phyloP scores from a whole-genome alignment of 106 monocot genomes.

The Apostasia ramifera region DNA sequence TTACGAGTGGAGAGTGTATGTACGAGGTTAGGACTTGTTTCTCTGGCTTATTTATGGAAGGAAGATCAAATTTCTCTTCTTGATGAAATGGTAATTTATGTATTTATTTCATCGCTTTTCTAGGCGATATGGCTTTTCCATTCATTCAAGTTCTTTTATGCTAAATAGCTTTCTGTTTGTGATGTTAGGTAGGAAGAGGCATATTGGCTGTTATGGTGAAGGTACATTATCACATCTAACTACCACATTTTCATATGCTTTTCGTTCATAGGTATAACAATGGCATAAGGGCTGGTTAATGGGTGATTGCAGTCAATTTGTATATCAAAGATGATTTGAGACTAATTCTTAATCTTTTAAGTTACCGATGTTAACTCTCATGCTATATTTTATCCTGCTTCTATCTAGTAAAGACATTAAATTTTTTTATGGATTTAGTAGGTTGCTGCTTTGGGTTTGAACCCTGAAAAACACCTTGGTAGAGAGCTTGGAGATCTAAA shows the following conservation, averaged over 20 bases:
- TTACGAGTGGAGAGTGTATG: conserved; percentile 96
- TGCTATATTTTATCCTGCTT: too few species aligned
- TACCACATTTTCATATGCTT: neutral
- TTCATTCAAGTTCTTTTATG: neutral
- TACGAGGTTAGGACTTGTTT: conserved; percentile 90
- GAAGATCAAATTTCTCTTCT: conserved; percentile 83
- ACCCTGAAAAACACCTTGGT: conserved; percentile 79
- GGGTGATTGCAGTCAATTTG: too few species aligned
- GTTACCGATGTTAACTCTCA: too few species aligned
- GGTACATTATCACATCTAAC: conserved; percentile 34
- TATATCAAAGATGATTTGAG: too few species aligned
- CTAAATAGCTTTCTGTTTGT: conserved; percentile 16
- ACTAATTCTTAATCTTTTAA: too few species aligned
- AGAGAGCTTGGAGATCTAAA: conserved; percentile 57
- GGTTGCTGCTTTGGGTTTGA: conserved; percentile 92
- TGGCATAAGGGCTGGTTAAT: too few species aligned
- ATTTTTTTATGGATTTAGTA: conserved; percentile 16
- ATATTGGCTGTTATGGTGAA: conserved; percentile 77
- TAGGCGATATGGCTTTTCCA: neutral
- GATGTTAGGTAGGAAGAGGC: conserved; percentile 56
- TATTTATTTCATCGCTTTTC: neutral
- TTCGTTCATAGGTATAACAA: neutral
- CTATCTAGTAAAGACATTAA: neutral
- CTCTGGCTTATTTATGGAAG: conserved; percentile 96
- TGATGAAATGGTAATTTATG: conserved; percentile 81